These are phyloP conservation scores for Allantophomopsis lycopodina DNA, from an alignment of 2,329 filamentous ascomycete species.

Conservation along the genomic window DNA sequence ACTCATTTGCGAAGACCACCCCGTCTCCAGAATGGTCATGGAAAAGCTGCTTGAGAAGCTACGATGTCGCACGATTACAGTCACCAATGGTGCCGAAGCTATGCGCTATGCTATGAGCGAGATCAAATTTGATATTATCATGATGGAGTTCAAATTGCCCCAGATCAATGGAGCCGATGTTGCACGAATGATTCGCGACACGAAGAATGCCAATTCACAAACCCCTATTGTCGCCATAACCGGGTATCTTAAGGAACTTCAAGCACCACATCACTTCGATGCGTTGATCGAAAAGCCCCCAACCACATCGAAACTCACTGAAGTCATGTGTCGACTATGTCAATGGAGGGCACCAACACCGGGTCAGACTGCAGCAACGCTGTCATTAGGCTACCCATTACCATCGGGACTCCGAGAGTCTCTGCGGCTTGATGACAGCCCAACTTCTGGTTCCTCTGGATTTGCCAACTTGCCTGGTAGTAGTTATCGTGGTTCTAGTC, in stretches of 20 bases:
- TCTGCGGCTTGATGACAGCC: constrained; percentile 60
- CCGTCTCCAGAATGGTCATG: constrained; percentile 96
- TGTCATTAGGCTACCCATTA: constrained; percentile 40
- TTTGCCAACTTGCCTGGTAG: constrained; percentile 65
- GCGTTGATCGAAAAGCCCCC: constrained; percentile 93
- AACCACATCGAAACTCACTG: constrained; percentile 78
- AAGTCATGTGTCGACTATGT: constrained; percentile 76
- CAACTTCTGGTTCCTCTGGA: constrained; percentile 50
- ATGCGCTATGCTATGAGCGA: constrained; percentile 90
- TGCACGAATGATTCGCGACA: constrained; percentile 94
- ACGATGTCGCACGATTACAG: constrained; percentile 85
- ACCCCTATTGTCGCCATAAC: constrained; percentile 96
- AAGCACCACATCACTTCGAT: constrained; percentile 91
- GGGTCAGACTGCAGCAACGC: constrained; percentile 24
- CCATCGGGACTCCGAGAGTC: constrained; percentile 52
- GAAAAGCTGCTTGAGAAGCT: constrained; percentile 93
- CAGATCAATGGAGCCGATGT: constrained; percentile 93
- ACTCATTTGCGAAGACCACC: constrained; percentile 94
- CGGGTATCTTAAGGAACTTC: constrained; percentile 93
- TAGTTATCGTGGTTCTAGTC: constrained; percentile 66
- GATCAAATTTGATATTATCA: constrained; percentile 97
- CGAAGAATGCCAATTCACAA: constrained; percentile 85
- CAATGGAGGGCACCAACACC: constrained; percentile 76
- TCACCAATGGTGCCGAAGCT: constrained; percentile 80
- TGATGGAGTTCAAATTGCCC: constrained; percentile 92